phyloP scores from a whole-genome alignment of 306 rosid genomes.

The Pterocarpus santalinus region DNA sequence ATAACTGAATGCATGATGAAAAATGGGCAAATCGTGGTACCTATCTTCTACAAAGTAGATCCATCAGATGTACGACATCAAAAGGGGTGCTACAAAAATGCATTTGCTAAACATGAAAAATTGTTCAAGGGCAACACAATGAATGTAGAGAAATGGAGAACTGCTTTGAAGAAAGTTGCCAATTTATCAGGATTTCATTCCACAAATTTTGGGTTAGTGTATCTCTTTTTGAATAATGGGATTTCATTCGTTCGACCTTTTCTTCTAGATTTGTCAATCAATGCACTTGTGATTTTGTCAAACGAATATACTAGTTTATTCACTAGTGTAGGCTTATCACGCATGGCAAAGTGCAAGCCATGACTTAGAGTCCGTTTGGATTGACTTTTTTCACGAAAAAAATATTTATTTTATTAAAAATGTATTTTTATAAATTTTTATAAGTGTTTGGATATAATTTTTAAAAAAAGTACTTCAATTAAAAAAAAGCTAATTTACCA shows the following conservation, averaged over 20 bases:
- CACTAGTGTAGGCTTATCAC: too few species aligned
- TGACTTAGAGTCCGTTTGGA: too few species aligned
- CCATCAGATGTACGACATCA: neutral
- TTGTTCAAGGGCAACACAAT: neutral
- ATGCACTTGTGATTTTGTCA: too few species aligned
- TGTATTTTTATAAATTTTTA: too few species aligned
- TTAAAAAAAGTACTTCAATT: too few species aligned
- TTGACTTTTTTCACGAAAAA: too few species aligned
- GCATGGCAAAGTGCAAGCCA: too few species aligned
- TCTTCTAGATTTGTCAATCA: neutral
- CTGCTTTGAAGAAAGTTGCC: too few species aligned
- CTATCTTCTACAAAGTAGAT: neutral
- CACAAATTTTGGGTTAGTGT: neutral
- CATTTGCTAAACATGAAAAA: neutral
- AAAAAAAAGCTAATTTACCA: too few species aligned
- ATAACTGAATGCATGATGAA: neutral
- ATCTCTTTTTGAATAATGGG: neutral
- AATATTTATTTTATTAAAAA: too few species aligned
- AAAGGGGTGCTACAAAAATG: neutral
- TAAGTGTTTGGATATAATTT: too few species aligned
- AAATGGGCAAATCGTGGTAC: neutral
- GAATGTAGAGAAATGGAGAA: neutral
- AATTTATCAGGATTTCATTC: conserved; percentile 1
- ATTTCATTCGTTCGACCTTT: neutral
- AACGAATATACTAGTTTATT: too few species aligned